These are phyloP conservation scores for Penicillium maclennaniae DNA, from an alignment of 495 filamentous ascomycete genomes.

Conservation along the genomic window DNA sequence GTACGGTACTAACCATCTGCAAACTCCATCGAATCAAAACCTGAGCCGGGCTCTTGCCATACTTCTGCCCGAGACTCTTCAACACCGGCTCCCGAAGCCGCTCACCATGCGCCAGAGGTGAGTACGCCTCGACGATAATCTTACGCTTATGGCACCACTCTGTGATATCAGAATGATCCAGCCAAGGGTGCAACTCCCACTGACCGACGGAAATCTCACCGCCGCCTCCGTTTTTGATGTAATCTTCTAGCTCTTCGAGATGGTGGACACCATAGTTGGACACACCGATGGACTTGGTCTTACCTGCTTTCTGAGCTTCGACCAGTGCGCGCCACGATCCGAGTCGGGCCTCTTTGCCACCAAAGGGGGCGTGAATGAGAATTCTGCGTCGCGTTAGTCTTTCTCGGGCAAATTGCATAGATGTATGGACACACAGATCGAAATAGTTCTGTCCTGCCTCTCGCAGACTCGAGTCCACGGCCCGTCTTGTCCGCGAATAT, in stretches of 20 bases:
- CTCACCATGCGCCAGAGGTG: conserved; percentile 65
- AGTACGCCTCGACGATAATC: conserved; percentile 75
- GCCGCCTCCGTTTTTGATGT: conserved; percentile 67
- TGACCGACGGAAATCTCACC: conserved; percentile 79
- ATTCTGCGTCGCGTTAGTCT: conserved; percentile 23
- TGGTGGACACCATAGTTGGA: conserved; percentile 56
- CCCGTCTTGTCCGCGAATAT: conserved; percentile 43
- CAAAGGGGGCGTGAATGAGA: conserved; percentile 54
- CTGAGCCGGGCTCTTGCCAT: conserved; percentile 72
- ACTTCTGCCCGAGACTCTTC: conserved; percentile 58
- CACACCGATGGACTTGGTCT: conserved; percentile 48
- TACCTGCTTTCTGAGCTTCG: conserved; percentile 50
- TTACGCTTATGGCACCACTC: conserved; percentile 67
- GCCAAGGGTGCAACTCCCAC: conserved; percentile 87
- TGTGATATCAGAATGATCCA: conserved; percentile 67
- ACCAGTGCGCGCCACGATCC: conserved; percentile 50
- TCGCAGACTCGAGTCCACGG: conserved; percentile 31
- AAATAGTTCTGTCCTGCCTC: conserved; percentile 53
- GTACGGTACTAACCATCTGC: conserved; percentile 51
- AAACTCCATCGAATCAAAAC: conserved; percentile 80
- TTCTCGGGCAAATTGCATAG: background rate
- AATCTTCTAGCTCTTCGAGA: conserved; percentile 60
- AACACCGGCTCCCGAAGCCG: conserved; percentile 60
- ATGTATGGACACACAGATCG: conserved; percentile 49
- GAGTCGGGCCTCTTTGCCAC: conserved; percentile 44